Base-by-base conservation (phyloP, 352 stramenopile genomes). In the Globisporangium alternatum region DNA sequence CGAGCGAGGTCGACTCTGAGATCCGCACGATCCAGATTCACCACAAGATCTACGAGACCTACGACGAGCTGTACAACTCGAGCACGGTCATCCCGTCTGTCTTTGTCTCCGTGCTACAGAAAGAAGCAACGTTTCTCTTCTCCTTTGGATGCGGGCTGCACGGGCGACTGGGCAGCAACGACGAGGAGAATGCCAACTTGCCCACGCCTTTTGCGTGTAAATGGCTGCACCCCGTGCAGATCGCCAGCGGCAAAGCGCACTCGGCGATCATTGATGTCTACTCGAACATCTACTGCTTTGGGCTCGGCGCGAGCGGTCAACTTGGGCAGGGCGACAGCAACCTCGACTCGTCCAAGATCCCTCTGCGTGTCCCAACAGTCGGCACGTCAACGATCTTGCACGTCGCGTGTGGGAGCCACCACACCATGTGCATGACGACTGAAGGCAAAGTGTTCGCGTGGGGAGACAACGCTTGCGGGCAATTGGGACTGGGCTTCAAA, bases 281-380 rank as follows among this genome's bases (percentile, higher is more conserved):
- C 48, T 89, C 83, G 2, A 86, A 90, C 61, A 67, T 91, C 44
- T 91, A 90, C 62, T 90, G 80, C 71, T 90, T 90, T 62, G 83
- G 83, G 37, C 61, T 72, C 31, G 74, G 76, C 8, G 45, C 59
- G 0, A 72, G 54, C 35, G 83, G 80, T 1, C 80, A 91, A 43
- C 75, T 91, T 13, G 80, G 79, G 9, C 83, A 91, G 47, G 75
- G 75, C 19, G 77, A 88, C 30, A 68, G 65, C 52, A 77, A 76
- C n/a, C 51, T 88, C 1, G 80, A 90, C 43, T 67, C 77, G 9
- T 88, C 82, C 17, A 76, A 80, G 61, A 71, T 85, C n/a, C 79
- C 83, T 3, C 54, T 86, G 1, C 76, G 77, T 9, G 71, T 91
- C 1, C 72, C 68, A 2, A 71, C 76, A 2, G 69, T 88, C 31